Base-by-base conservation (phyloP, 495 filamentous ascomycete species). In the Penicillium paxilli region DNA sequence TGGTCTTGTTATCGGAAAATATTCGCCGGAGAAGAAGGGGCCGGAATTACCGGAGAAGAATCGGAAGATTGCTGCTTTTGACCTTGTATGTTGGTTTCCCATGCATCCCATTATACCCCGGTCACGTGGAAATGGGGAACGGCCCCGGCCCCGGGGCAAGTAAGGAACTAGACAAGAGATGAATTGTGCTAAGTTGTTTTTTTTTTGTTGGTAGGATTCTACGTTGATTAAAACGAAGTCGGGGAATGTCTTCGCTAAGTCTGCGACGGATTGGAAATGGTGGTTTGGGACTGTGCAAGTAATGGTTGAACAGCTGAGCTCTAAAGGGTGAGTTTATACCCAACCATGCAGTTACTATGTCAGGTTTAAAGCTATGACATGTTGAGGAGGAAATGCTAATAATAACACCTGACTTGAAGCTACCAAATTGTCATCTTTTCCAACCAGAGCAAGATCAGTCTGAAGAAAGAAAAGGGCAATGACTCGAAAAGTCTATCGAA, bases 201-300 rank as follows among this genome's bases (percentile, higher is more conserved):
- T 7, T 5, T 33, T 2, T 14, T 14, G n/a, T 5, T 28, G 24
- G 17, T 56, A 94, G 87, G 94, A 96, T 70, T 92, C 88, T 35
- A 99, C 95, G 5, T 68, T 99, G 14, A 90, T 98, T 50, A 74
- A 76, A 4, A 87, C 89, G 0, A 76, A 80, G 0, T 96, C 94
- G 0, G 92, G 92, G 5, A 94, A 91, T 64, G 84, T 79, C 23
- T 92, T 91, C 54, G 79, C 84, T 5, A 80, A 78, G 56, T 83
- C 84, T 54, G 79, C 84, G 0, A 69, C 77, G 4, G 94, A 98
- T 68, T 99, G 94, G 94, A 89, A 88, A 71, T 99, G 94, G 94
- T 98, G 92, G 92, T 76, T 96, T 64, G 40, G 71, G 9, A 80
- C 68, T 16, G 89, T 97, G 1, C 90, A 90, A 1, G 68, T 64